Base-by-base conservation (phyloP, 2,329 filamentous ascomycete genomes). In the Colletotrichum sp. region DNA sequence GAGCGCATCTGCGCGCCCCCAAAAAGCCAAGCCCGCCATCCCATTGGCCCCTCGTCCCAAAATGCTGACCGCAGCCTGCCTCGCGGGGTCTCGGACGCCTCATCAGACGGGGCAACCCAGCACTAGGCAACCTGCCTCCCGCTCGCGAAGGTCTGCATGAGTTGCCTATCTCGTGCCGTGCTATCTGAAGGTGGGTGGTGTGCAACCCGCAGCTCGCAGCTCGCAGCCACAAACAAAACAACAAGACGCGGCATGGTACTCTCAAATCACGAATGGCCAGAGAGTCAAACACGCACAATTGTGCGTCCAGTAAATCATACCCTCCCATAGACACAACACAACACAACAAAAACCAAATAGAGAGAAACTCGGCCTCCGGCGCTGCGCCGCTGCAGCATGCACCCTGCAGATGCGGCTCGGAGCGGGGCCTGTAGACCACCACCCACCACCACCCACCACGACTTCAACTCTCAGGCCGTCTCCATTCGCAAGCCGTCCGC, bases 1-100 rank as follows among this genome's bases (percentile, higher is more conserved):
- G 26, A 60, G 57, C 57, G 57, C 57, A 60, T 60, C 57, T 3
- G 57, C 57, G 26, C 57, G 26, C 26, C 57, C 30, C 57, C 44
- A 13, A 49, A 49, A 49, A 65, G 62, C 30, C 62, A 39, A 67
- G 36, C 44, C 24, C 65, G 44, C 65, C 39, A 67, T 28, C 44
- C 36, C 65, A 30, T 52, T 68, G 24, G 65, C 13, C 13, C 44
- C 26, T 55, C 65, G 36, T 60, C 57, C 57, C 57, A 60, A 30
- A 30, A 32, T 12, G 57, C 57, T 60, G 57, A 60, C 57, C 57
- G 15, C 57, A 60, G 57, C 57, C 26, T 32, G 57, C 57, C 57
- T 60, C 57, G 57, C 57, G 57, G 57, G 57, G 26, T 60, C 26
- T 60, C 57, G 57, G 57, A 60, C 57, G 57, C 57, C 57, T 21